Base-by-base conservation (phyloP, 2,329 filamentous ascomycete species). In the Plenodomus biglobosus region DNA sequence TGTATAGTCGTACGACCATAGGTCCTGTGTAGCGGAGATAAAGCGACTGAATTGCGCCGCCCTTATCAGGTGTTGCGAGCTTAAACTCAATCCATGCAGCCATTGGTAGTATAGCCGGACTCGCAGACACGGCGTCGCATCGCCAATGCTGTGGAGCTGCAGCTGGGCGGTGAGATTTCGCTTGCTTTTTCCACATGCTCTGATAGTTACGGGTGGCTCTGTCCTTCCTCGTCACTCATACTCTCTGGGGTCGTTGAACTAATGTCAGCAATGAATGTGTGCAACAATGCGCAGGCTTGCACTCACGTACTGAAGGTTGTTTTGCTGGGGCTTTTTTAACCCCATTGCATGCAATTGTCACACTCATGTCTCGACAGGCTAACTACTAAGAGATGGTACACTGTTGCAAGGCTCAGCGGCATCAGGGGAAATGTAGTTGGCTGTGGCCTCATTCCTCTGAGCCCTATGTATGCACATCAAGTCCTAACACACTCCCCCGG, bases 141-240 rank as follows among this genome's bases (percentile, higher is more conserved):
- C 30, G 36, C 7, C 13, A 40, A 42, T 30, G 39, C 41, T 40
- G 50, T 45, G 46, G 38, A 37, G 40, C 42, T 27, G 19, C 17
- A n/a, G 22, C 35, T 35, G 50, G 38, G 55, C 55, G 55, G 53
- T 58, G 55, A 48, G 55, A 34, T 15, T n/a, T 44, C 46, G 37
- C 30, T 45, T 39, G 35, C 39, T 30, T 17, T 34, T 42, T 46
- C 15, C 27, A 24, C 22, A 27, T n/a, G 37, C 22, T 17, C n/a
- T n/a, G n/a, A n/a, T n/a, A n/a, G n/a, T n/a, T n/a, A n/a, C n/a
- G n/a, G n/a, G n/a, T n/a, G n/a, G n/a, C n/a, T n/a, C n/a, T n/a
- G n/a, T n/a, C n/a, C n/a, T n/a, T n/a, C n/a, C n/a, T n/a, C n/a
- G n/a, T n/a, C n/a, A n/a, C n/a, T n/a, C n/a, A n/a, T n/a, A n/a